phyloP scores from a whole-genome alignment of 1,139 yeast species.

The Kurtzmaniella quercitrusa region DNA sequence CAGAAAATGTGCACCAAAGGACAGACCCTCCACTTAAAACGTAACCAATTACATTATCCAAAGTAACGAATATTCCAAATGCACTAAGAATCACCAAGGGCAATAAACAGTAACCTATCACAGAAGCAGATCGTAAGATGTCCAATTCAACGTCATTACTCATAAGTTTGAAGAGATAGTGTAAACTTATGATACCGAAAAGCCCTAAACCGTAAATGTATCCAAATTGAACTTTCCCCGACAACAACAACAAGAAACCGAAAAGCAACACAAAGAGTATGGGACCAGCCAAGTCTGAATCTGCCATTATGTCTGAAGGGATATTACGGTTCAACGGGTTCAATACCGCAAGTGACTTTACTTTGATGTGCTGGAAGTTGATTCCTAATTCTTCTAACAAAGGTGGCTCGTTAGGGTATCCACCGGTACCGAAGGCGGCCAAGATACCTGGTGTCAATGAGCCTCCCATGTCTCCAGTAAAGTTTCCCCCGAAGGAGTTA shows the following conservation, averaged over 20 bases:
- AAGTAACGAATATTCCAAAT: slow-evolving; percentile 61
- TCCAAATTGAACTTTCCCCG: slow-evolving; percentile 95
- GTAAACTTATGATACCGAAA: slow-evolving; percentile 83
- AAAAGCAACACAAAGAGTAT: slow-evolving; percentile 81
- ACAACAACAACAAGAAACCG: slow-evolving; percentile 75
- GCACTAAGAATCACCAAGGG: slow-evolving; percentile 84
- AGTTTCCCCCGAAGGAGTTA: slow-evolving; percentile 36
- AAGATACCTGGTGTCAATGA: slow-evolving; percentile 72
- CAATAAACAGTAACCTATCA: slow-evolving; percentile 86
- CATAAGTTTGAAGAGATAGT: slow-evolving; percentile 83
- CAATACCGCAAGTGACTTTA: slow-evolving; percentile 82
- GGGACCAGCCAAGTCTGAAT: slow-evolving; percentile 95
- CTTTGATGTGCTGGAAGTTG: slow-evolving; percentile 81
- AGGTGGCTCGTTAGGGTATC: slow-evolving; percentile 93
- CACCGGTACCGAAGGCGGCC: slow-evolving; percentile 91
- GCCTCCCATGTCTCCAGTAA: slow-evolving; percentile 46
- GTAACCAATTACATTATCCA: slow-evolving; percentile 78
- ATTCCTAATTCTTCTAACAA: slow-evolving; percentile 89
- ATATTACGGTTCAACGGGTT: slow-evolving; percentile 63
- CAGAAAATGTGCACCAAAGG: slow-evolving; percentile 92
- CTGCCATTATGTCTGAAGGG: slow-evolving; percentile 76
- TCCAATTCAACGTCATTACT: slow-evolving; percentile 58
- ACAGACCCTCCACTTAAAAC: slow-evolving; percentile 64
- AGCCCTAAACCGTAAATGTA: slow-evolving; percentile 95
- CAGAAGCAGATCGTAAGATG: slow-evolving; percentile 77